Base-by-base conservation (phyloP, 1,284 basidiomycete genomes). In the Coniferiporia weirii region DNA sequence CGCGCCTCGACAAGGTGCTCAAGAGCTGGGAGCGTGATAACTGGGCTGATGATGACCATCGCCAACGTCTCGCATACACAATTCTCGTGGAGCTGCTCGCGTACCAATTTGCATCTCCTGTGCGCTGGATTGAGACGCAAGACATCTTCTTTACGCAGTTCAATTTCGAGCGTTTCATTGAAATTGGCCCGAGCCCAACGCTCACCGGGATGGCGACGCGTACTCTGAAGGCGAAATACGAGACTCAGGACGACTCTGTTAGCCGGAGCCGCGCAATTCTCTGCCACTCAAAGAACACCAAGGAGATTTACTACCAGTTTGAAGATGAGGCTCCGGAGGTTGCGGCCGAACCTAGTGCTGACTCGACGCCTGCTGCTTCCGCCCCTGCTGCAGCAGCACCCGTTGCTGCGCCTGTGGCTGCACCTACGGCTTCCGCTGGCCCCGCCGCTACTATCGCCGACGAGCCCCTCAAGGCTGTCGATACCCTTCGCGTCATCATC, bases 111-210 rank as follows among this genome's bases (percentile, higher is more conserved):
- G 91, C 91, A 0, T 95, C 94, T 2, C 94, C 95, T 10, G 95
- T 99, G 27, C 88, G 95, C 59, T 98, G 96, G 96, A 99, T 99
- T 69, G 92, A 98, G 77, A 99, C 96, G 0, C 96, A 98, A 71
- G 96, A 99, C 69, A 83, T 93, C 50, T 82, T 99, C 62, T 99
- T 99, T 78, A 84, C 78, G 5, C 76, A 86, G n/a, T 97, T 87
- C 79, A 79, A 83, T 62, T 98, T 98, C 68, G 95, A 98, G 76
- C 85, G 96, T 32, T 82, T 98, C 68, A 88, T 99, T 70, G 96
- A 99, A 73, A 81, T 99, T 61, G 96, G 97, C 47, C 97, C 97
- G 55, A 94, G 93, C 9, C 96, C 97, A 2, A 98, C 95, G 2
- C 83, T 99, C 61, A 93, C 93, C 5, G 92, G 95, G 52, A 99